Evolutionary conservation across 495 filamentous ascomycete species (phyloP).

Genomic region (Bathelium albidoporum): DNA sequence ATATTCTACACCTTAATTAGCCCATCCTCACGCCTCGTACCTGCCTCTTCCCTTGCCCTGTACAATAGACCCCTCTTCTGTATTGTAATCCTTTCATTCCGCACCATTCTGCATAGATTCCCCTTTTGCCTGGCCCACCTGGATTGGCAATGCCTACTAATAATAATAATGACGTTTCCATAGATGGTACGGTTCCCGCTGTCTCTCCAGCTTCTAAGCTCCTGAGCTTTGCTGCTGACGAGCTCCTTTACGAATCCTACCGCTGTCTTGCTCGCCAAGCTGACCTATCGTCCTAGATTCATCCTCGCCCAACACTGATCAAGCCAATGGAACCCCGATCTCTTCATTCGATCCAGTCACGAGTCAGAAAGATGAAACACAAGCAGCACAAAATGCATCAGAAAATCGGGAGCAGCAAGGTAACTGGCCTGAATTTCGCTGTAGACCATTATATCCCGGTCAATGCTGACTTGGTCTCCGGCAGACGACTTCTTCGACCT

Average conservation of each 20-base stretch:
- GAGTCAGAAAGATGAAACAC: background rate
- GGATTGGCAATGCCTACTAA: background rate
- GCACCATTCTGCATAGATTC: background rate
- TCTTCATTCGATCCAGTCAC: background rate
- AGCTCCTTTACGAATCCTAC: too few species aligned
- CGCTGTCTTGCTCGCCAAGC: background rate
- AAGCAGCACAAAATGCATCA: background rate
- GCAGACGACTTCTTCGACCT: slow-evolving; percentile 1
- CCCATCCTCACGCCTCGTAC: background rate
- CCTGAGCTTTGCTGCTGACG: background rate
- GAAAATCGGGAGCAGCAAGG: background rate
- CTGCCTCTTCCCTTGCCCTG: background rate
- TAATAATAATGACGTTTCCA: slow-evolving; percentile 1
- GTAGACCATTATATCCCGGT: background rate
- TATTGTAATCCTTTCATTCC: background rate
- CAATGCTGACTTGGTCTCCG: background rate
- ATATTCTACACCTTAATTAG: background rate
- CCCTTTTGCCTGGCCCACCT: background rate
- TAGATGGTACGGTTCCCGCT: background rate
- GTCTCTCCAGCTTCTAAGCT: background rate
- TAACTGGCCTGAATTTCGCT: background rate
- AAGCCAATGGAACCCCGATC: background rate
- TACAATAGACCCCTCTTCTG: slow-evolving; percentile 4
- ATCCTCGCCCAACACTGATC: background rate
- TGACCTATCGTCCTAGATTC: background rate